These are phyloP conservation scores for Zelopaecilomyces penicillatus DNA, from an alignment of 2,329 filamentous ascomycete species.

Conservation along the genomic window DNA sequence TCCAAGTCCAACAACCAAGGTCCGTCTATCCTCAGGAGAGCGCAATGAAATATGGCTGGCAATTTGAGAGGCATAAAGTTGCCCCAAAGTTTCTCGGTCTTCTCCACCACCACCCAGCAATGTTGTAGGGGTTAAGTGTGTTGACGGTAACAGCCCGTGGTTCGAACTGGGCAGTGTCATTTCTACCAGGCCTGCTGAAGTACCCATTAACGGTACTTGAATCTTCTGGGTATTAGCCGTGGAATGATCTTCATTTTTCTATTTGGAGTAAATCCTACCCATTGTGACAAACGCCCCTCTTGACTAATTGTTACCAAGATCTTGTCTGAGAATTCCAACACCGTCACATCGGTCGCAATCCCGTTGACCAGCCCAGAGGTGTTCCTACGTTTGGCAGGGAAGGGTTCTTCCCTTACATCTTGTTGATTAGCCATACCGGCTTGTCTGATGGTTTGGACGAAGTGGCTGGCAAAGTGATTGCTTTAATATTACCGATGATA, in stretches of 20 bases:
- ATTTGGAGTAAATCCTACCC: slow-evolving; percentile 49
- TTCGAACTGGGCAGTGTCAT: slow-evolving; percentile 43
- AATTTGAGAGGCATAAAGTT: slow-evolving; percentile 83
- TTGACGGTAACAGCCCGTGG: slow-evolving; percentile 58
- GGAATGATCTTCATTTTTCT: not conserved
- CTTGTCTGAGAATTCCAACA: slow-evolving; percentile 75
- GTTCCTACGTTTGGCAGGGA: slow-evolving; percentile 57
- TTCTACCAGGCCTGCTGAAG: slow-evolving; percentile 56
- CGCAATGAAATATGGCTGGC: slow-evolving; percentile 69
- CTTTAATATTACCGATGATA: too few species aligned
- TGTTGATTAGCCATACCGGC: slow-evolving; percentile 27
- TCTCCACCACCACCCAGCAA: slow-evolving; percentile 75
- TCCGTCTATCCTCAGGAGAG: slow-evolving; percentile 55
- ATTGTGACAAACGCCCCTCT: slow-evolving; percentile 77
- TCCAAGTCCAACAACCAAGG: slow-evolving; percentile 54
- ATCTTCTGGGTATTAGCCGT: slow-evolving; percentile 38
- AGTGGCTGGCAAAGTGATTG: not conserved
- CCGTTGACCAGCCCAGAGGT: slow-evolving; percentile 56
- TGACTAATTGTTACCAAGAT: slow-evolving; percentile 86
- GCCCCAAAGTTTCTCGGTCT: slow-evolving; percentile 73
- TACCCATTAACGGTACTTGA: slow-evolving; percentile 67
- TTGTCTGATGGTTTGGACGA: not conserved
- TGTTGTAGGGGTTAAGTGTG: slow-evolving; percentile 77
- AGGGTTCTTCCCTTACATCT: slow-evolving; percentile 45
- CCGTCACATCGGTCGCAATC: slow-evolving; percentile 61